Conservation (phyloP, 2,329 filamentous ascomycete genomes). For the Epichloe brachyelytri region DNA sequence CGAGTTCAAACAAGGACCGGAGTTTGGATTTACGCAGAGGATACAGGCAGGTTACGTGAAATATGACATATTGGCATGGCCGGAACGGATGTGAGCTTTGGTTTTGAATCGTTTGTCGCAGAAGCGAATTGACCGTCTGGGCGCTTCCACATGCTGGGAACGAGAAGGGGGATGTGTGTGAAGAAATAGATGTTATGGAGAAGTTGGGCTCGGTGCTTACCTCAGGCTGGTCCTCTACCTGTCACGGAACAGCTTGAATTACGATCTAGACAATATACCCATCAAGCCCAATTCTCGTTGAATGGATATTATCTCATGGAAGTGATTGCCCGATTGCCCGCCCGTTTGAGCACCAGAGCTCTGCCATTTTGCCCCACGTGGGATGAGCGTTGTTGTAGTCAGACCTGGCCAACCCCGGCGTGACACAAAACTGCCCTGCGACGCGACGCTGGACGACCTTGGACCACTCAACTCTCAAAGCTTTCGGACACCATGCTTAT, state of each 20-base stretch:
- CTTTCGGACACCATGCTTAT: background rate
- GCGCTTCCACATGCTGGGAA: background rate
- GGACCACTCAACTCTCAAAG: background rate
- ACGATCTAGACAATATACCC: background rate
- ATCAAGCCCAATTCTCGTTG: background rate
- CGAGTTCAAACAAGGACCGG: slow-evolving; percentile 3
- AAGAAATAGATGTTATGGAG: background rate
- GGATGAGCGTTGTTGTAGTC: no score
- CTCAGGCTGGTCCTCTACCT: background rate
- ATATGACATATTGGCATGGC: slow-evolving; percentile 7
- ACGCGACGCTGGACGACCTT: background rate
- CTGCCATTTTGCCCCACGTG: no score
- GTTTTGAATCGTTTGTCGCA: background rate
- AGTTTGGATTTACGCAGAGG: slow-evolving; percentile 13
- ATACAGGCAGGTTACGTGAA: slow-evolving; percentile 8
- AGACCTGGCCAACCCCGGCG: background rate
- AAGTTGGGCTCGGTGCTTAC: background rate
- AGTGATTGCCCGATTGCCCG: background rate
- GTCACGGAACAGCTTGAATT: background rate
- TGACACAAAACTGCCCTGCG: slow-evolving; percentile 2
- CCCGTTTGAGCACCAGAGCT: background rate
- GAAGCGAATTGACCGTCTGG: background rate
- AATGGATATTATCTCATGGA: background rate
- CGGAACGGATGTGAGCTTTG: background rate
- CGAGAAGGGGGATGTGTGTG: background rate